Percentiles rank a stretch among this genome's conserved stretches.
phyloP scores from a whole-genome alignment of 2,329 filamentous ascomycete genomes.

The Pyrenochaeta sp. region DNA sequence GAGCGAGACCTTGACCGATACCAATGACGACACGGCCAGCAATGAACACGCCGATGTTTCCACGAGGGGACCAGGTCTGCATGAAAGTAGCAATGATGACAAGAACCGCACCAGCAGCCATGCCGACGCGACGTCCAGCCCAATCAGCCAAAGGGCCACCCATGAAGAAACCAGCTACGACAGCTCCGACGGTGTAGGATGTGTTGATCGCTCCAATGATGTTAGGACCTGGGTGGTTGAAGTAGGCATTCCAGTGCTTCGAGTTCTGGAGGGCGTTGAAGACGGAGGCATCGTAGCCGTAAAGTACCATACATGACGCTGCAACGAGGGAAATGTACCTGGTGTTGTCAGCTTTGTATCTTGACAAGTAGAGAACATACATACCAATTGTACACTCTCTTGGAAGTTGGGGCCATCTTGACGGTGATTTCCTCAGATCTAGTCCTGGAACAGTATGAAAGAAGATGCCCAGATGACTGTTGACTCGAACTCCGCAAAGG shows the following conservation, averaged over 20 bases:
- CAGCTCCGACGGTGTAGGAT: conserved; percentile 74
- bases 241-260: conserved; percentile 71
- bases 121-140: conserved; percentile 70
- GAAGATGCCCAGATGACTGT: conserved; percentile 1
- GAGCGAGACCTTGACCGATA: conserved; percentile 73
- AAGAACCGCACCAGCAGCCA: conserved; percentile 70
- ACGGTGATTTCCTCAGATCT: conserved; percentile 9
- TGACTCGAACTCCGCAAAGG: conserved; percentile 22
- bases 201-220: conserved; percentile 70
- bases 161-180: conserved; percentile 74
- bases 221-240: conserved; percentile 59
- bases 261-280: conserved; percentile 77
- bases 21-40: conserved; percentile 74
- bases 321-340: conserved; percentile 76
- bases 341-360: conserved; percentile 11
- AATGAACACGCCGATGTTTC: conserved; percentile 71
- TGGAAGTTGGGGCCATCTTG: conserved; percentile 42
- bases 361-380: conserved; percentile 3
- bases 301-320: conserved; percentile 77
- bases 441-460: background rate
- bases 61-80: conserved; percentile 69
- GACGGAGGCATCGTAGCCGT: conserved; percentile 77
- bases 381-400: conserved; percentile 59
- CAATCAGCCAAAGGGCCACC: conserved; percentile 71
- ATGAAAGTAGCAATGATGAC: conserved; percentile 75